These are phyloP conservation scores for Stipa capillata DNA, from an alignment of 176 grass and related monocot genomes.

Conservation along the genomic window DNA sequence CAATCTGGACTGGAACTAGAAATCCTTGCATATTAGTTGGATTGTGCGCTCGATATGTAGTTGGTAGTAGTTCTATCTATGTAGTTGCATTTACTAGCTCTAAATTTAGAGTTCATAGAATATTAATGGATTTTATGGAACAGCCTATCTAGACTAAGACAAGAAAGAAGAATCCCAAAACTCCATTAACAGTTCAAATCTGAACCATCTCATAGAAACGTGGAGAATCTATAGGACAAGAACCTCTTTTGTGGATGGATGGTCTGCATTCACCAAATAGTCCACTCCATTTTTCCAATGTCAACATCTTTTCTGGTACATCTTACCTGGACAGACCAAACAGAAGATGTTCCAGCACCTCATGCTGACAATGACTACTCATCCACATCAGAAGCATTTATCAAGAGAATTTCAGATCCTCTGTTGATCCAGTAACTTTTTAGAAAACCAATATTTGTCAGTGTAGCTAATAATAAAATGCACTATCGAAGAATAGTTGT, in stretches of 20 bases:
- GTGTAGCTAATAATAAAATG: too few relatives aligned
- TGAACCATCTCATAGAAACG: conserved; percentile 24
- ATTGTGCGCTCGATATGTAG: neutral
- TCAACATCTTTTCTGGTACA: conserved; percentile 39
- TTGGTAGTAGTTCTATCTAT: too few relatives aligned
- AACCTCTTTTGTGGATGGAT: conserved; percentile 39
- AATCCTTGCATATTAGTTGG: neutral
- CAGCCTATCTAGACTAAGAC: too few relatives aligned
- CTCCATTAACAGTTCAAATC: too few relatives aligned
- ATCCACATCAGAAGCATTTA: conserved; percentile 42
- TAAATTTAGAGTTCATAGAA: too few relatives aligned
- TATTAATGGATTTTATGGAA: too few relatives aligned
- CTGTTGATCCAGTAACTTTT: neutral
- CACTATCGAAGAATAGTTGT: too few relatives aligned
- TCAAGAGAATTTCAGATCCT: conserved; percentile 38
- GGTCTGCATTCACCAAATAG: conserved; percentile 21
- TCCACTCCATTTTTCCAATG: conserved; percentile 21
- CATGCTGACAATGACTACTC: conserved; percentile 35
- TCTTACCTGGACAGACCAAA: conserved; percentile 40
- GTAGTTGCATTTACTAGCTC: too few relatives aligned
- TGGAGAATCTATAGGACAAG: conserved; percentile 36
- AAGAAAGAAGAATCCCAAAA: too few relatives aligned
- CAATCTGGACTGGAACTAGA: neutral
- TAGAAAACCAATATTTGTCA: too few relatives aligned
- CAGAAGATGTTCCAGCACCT: conserved; percentile 42